Evolutionary conservation across 768 basidiomycete genomes (phyloP), one percentile per base, ranked within the genome.

Genomic region (Suillus brevipes): DNA sequence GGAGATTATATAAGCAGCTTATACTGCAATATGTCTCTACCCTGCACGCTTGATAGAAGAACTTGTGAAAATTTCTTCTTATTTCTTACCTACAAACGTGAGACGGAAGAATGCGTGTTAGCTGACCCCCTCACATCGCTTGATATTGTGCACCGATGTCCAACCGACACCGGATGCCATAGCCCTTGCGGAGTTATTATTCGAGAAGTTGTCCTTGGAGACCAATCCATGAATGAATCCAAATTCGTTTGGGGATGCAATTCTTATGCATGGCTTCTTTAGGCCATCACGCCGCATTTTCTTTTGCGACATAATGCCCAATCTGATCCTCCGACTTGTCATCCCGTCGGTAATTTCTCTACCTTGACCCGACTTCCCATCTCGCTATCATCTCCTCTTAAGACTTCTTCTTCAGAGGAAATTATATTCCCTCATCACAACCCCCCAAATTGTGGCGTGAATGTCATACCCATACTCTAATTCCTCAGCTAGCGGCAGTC

Each of bases 381-480:
- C 72, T 63, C n/a, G 14, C 63, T n/a, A n/a, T 60, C 10, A 43
- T 60, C 40, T 40, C 8, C 67, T 65, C 68, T 76, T 77, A 73
- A 71, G 66, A 70, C 66, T 67, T 62, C 73, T 71, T 68, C 64
- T 74, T 64, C 65, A 64, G 58, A 62, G 57, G 65, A 66, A 64
- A 42, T 65, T 68, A 68, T 71, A 70, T 71, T 70, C 68, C 67
- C 67, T 49, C 63, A 69, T 66, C 60, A 65, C 68, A 65, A 68
- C 71, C 49, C 67, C 62, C 62, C 61, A 16, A 28, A 31, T 53
- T 50, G 52, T 52, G 59, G 45, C 53, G 49, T 53, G 57, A 60
- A 87, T 88, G 87, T 83, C 85, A 63, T 81, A 82, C 74, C 78
- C 78, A 75, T 81, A 80, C 67, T 79, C 81, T 23, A 79, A 77